Percentiles rank a stretch among this genome's conserved stretches.
phyloP scores from a whole-genome alignment of 2,329 filamentous ascomycete genomes.

The Incumbomyces lentus region DNA sequence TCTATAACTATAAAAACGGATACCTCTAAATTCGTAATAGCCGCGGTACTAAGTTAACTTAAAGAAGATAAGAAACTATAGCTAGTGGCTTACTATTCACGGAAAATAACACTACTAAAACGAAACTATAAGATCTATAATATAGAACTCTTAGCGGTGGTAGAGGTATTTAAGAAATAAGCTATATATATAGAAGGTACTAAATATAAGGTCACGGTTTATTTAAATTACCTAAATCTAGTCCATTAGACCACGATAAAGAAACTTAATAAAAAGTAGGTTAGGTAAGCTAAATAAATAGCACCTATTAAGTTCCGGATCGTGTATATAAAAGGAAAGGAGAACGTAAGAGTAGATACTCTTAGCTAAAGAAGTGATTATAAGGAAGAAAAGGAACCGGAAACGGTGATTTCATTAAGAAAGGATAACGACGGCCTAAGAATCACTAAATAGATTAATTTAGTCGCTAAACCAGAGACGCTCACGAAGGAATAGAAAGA shows the following conservation, averaged over 20 bases:
- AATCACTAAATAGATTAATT: constrained; percentile 1
- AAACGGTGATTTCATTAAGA: neutral
- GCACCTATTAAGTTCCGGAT: constrained; percentile 11
- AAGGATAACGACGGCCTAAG: neutral
- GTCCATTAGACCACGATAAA: constrained; percentile 12
- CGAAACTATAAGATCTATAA: constrained; percentile 17
- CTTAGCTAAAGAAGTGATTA: constrained; percentile 4
- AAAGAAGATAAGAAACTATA: constrained; percentile 5
- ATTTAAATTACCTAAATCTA: constrained; percentile 13
- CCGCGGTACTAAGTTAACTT: constrained; percentile 6
- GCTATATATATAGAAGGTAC: constrained; percentile 10
- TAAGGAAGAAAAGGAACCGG: constrained; percentile 1
- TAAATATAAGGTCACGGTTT: constrained; percentile 9
- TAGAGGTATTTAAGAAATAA: constrained; percentile 13
- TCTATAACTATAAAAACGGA: constrained; percentile 9
- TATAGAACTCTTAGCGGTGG: constrained; percentile 15
- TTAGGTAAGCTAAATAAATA: constrained; percentile 8
- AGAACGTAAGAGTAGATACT: constrained; percentile 13
- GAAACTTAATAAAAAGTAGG: no score
- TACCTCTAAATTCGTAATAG: constrained; percentile 6
- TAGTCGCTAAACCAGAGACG: neutral
- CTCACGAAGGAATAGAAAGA: neutral
- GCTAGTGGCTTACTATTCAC: constrained; percentile 11
- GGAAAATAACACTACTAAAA: constrained; percentile 11
- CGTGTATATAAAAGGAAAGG: constrained; percentile 9